Base-by-base conservation (phyloP, 1,139 yeast genomes). In the Saccharomycopsis hybrid region DNA sequence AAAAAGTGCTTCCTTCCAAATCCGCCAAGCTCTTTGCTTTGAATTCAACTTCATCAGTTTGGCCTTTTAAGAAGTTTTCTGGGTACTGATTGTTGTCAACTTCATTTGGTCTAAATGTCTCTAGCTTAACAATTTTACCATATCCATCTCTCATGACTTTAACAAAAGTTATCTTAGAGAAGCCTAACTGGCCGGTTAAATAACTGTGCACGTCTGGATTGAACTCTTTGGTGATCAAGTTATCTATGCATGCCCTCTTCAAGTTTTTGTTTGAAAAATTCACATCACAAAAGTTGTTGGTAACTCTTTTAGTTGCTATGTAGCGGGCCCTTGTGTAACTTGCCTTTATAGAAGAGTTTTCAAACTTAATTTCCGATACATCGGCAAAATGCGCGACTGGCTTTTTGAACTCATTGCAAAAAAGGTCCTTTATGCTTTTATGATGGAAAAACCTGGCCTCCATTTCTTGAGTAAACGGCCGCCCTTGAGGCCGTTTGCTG, bases 41-140 rank as follows among this genome's bases (percentile, higher is more conserved):
- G 5, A 8, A 5, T n/a, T n/a, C n/a, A n/a, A n/a, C n/a, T n/a
- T n/a, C n/a, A n/a, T n/a, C n/a, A n/a, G n/a, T n/a, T n/a, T n/a
- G n/a, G n/a, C n/a, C n/a, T n/a, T n/a, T n/a, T 9, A 62, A 38
- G n/a, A n/a, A n/a, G 27, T 46, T 47, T 9, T 51, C 54, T 24
- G n/a, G n/a, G 29, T 42, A 46, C 11, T 25, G 3, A 18, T 31
- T 43, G 7, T 5, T 38, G 43, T 59, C 60, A 9, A 41, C 49
- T 11, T 46, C 40, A 5, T 59, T 60, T 2, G 60, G 59, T 8
- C 48, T 48, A 8, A 65, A 57, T 3, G 71, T 62, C 51, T 70
- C 74, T 50, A 70, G 55, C 50, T 70, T 71, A 35, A 70, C 56
- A 9, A 70, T 55, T 41, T 61, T 64, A 1, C 73, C 73, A 45